These are phyloP conservation scores for Soucietia sequanensis DNA, from an alignment of 805 yeast species.

Conservation along the genomic window DNA sequence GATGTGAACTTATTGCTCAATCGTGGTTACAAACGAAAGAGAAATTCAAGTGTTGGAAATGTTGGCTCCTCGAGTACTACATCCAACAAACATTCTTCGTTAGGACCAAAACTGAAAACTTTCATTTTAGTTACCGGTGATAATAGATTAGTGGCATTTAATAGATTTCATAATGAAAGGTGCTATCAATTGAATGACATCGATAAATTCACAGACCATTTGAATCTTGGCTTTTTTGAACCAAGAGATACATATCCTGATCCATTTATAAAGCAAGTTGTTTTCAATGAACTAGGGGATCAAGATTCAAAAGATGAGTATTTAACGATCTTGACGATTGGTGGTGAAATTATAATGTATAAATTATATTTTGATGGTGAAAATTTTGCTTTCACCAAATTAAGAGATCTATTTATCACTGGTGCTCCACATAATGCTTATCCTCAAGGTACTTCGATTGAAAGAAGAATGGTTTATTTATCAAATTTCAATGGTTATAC, in stretches of 20 bases:
- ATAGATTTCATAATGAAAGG: conserved; percentile 51
- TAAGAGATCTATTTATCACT: conserved; percentile 48
- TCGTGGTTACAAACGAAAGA: conserved; percentile 26
- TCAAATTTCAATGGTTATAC: conserved; percentile 57
- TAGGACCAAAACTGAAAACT: conserved; percentile 33
- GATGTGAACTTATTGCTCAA: conserved; percentile 24
- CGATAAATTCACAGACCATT: conserved; percentile 43
- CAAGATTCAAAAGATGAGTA: conserved; percentile 52
- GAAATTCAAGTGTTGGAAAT: conserved; percentile 19
- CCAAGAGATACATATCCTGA: conserved; percentile 58
- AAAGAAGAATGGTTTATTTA: conserved; percentile 62
- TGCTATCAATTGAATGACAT: conserved; percentile 53
- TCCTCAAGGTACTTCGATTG: conserved; percentile 64
- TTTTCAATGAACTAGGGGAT: conserved; percentile 68
- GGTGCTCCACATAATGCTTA: conserved; percentile 84
- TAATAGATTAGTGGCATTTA: conserved; percentile 66
- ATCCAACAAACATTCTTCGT: conserved; percentile 3
- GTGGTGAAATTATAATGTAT: conserved; percentile 76
- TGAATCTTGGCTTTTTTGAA: conserved; percentile 48
- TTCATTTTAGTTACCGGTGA: conserved; percentile 76
- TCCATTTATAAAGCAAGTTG: conserved; percentile 67
- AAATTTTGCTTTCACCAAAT: conserved; percentile 41
- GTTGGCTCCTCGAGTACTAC: conserved; percentile 5
- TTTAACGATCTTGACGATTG: conserved; percentile 69
- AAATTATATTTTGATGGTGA: conserved; percentile 52